A percentile compares a stretch with the other conserved stretches of the same genome.
phyloP scores from a whole-genome alignment of 2,329 filamentous ascomycete species.

The Xylariaceae sp. region DNA sequence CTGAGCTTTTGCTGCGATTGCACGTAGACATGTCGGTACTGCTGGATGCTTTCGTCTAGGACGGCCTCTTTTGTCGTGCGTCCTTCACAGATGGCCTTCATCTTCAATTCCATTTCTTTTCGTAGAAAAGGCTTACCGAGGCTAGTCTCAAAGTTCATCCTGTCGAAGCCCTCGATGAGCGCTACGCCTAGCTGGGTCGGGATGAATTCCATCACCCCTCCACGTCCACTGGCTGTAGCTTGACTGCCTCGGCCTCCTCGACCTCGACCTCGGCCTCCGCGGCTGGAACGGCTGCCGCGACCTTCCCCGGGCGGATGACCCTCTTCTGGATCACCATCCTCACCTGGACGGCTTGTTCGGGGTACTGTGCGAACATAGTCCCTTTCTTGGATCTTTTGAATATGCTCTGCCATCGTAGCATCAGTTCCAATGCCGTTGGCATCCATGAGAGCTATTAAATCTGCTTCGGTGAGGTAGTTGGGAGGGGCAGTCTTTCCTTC shows the following conservation, averaged over 20 bases:
- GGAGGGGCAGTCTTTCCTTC: constrained; percentile 91
- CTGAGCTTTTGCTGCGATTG: constrained; percentile 79
- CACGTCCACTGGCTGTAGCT: constrained; percentile 48
- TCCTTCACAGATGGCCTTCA: constrained; percentile 96
- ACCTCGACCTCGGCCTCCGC: constrained; percentile 55
- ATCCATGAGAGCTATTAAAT: constrained; percentile 96
- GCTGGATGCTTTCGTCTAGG: constrained; percentile 80
- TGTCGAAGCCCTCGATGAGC: constrained; percentile 91
- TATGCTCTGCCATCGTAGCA: constrained; percentile 98
- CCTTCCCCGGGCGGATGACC: constrained; percentile 47
- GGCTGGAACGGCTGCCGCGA: constrained; percentile 56
- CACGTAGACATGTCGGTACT: constrained; percentile 86
- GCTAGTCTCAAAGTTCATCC: constrained; percentile 90
- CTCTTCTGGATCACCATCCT: constrained; percentile 48
- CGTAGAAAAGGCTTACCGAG: constrained; percentile 94
- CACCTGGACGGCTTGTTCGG: constrained; percentile 46
- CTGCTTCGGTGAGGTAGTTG: constrained; percentile 89
- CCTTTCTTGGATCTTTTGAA: constrained; percentile 90
- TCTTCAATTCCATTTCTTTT: constrained; percentile 96
- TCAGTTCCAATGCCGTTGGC: constrained; percentile 98
- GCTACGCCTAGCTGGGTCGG: constrained; percentile 91
- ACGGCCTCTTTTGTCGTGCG: constrained; percentile 75
- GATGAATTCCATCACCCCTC: constrained; percentile 81
- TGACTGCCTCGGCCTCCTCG: constrained; percentile 45
- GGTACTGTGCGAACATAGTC: constrained; percentile 77